phyloP scores from a whole-genome alignment of 1,284 basidiomycete species.

The Hortiboletus rubellus region DNA sequence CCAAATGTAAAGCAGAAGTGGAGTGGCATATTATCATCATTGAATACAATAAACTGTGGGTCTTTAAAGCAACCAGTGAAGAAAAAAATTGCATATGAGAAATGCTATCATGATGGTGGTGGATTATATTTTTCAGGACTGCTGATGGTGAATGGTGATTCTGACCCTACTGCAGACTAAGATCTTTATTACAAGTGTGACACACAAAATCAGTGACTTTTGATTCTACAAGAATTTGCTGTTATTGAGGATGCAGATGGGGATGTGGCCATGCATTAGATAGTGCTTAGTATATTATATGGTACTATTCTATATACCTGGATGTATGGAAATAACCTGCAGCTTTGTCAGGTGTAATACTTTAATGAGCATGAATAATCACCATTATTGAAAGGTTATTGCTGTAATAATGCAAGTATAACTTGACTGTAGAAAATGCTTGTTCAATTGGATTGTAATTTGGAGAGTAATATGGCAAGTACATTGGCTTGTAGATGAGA shows the following conservation, averaged over 20 bases:
- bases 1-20: too few relatives aligned
- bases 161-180: not conserved
- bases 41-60: too few relatives aligned
- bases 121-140: not conserved
- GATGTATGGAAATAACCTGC: not conserved
- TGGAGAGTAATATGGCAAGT: not conserved
- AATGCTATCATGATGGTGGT: not conserved
- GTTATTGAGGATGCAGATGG: not conserved
- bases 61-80: not conserved
- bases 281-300: not conserved
- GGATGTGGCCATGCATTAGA: not conserved
- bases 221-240: not conserved
- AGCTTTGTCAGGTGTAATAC: constrained; percentile 8
- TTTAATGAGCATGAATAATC: constrained; percentile 9
- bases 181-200: constrained; percentile 1
- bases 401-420: not conserved
- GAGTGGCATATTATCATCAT: too few relatives aligned
- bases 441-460: not conserved
- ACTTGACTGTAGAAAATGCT: not conserved
- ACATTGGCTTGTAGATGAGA: not conserved
- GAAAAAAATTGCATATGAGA: constrained; percentile 9
- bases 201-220: not conserved
- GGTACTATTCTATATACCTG: not conserved
- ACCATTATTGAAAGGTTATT: constrained; percentile 1
- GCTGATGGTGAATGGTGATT: not conserved